Evolutionary conservation across 225 moss, liverwort and hornwort species (phyloP).

Genomic region (Polytrichum formosum): DNA sequence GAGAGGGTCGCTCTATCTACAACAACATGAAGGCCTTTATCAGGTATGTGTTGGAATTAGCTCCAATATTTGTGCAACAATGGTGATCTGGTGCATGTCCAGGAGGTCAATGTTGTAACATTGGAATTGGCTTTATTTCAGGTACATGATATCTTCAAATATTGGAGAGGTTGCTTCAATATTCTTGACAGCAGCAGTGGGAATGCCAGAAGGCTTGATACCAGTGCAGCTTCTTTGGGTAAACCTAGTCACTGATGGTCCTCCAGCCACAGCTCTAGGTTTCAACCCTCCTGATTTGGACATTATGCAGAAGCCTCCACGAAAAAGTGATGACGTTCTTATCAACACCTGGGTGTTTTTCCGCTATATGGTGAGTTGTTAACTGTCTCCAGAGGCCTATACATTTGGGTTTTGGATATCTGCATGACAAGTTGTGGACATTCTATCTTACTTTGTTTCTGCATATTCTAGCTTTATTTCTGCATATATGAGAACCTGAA

Average conservation of each 20-base stretch:
- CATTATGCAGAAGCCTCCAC: slow-evolving; percentile 77
- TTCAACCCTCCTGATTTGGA: slow-evolving; percentile 85
- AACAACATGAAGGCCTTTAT: slow-evolving; percentile 98
- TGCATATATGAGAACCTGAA: no score
- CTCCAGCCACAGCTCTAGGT: slow-evolving; percentile 88
- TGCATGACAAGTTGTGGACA: no score
- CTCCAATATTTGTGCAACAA: no score
- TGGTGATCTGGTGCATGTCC: background rate
- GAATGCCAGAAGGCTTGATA: slow-evolving; percentile 88
- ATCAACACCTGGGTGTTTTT: slow-evolving; percentile 61
- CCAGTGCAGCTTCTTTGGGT: slow-evolving; percentile 95
- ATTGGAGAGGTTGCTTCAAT: slow-evolving; percentile 92
- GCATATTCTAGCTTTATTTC: no score
- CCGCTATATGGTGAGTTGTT: slow-evolving; percentile 32
- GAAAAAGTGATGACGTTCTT: slow-evolving; percentile 75
- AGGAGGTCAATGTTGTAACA: slow-evolving; percentile 2
- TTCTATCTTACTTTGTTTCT: no score
- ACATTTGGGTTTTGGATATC: no score
- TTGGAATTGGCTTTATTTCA: slow-evolving; percentile 12
- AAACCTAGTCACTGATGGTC: slow-evolving; percentile 88
- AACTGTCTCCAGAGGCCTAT: no score
- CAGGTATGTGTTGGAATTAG: slow-evolving; percentile 31
- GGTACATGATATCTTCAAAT: slow-evolving; percentile 90
- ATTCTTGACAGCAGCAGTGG: slow-evolving; percentile 81
- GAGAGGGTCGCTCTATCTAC: slow-evolving; percentile 88